Evolutionary conservation across 495 filamentous ascomycete genomes (phyloP), one percentile per base, ranked within the genome.

Genomic region (Penicillium verhagenii): DNA sequence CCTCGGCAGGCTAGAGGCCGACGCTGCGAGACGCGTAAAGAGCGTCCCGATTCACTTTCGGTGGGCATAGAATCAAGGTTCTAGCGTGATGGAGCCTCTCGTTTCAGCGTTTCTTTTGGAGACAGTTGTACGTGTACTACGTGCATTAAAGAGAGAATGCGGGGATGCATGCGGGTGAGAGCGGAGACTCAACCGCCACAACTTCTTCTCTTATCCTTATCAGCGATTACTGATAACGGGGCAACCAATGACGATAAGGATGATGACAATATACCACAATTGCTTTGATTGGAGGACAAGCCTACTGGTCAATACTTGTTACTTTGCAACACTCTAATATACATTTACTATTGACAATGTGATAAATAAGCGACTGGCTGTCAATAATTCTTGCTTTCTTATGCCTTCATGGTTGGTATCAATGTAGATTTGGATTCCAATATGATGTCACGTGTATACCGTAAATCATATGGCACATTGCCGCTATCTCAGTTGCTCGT

Each of bases 1-100:
- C 68, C 68, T 63, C 58, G 65, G 52, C 68, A 70, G 16, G 68
- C 68, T 13, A 63, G 59, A 18, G 68, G 65, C 44, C 63, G 65
- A 40, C 68, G 68, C 59, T 70, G 68, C 26, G 68, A 67, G 28
- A 67, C 59, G 43, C 65, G 59, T 29, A 63, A 51, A 26, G 53
- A 48, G 47, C 42, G 25, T 23, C 53, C 42, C 10, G 46, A 33
- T 24, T 57, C 53, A 14, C 56, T 49, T 44, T 42, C 47, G 11
- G 47, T 37, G 21, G 43, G 42, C 58, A 60, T 60, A 13, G 37
- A 26, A 40, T 52, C 49, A 20, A 21, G 8, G 13, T 10, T n/a
- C 49, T 18, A 7, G 19, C 20, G 13, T 37, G 33, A 26, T 54
- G 16, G 14, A 20, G 31, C 24, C 44, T 48, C 45, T 58, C 50